These are phyloP conservation scores for Pseudogymnoascus pannorum DNA, from an alignment of 2,329 filamentous ascomycete species.

Conservation along the genomic window DNA sequence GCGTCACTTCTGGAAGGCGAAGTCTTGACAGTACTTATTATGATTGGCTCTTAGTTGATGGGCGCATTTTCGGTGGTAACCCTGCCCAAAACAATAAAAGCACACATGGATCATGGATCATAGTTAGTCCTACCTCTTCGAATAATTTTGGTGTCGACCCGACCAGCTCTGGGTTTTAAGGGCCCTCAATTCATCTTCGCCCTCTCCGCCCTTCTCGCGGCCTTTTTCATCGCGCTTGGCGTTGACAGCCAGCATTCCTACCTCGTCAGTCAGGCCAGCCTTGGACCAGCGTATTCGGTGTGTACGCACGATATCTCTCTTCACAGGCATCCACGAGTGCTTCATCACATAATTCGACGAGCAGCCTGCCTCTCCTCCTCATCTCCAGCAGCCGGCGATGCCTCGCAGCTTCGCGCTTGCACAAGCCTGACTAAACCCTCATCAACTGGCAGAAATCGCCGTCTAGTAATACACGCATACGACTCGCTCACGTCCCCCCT, in stretches of 20 bases:
- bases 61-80: too few species aligned
- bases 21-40: too few species aligned
- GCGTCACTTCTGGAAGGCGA: too few species aligned
- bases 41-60: too few species aligned
- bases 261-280: not conserved
- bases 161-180: not conserved
- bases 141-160: not conserved
- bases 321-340: not conserved
- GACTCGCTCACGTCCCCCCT: not conserved
- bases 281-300: not conserved
- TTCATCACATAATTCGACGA: not conserved
- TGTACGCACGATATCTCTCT: not conserved
- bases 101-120: too few species aligned
- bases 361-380: not conserved
- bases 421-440: not conserved
- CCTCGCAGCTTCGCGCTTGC: not conserved
- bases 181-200: not conserved
- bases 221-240: not conserved
- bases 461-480: not conserved
- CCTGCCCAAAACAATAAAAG: too few species aligned
- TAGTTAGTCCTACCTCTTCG: too few species aligned
- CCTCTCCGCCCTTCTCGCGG: not conserved
- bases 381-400: not conserved
- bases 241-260: not conserved
- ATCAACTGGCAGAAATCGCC: not conserved